Base-by-base conservation (phyloP, 257 asterid genomes). In the Solanum raphanifolium region DNA sequence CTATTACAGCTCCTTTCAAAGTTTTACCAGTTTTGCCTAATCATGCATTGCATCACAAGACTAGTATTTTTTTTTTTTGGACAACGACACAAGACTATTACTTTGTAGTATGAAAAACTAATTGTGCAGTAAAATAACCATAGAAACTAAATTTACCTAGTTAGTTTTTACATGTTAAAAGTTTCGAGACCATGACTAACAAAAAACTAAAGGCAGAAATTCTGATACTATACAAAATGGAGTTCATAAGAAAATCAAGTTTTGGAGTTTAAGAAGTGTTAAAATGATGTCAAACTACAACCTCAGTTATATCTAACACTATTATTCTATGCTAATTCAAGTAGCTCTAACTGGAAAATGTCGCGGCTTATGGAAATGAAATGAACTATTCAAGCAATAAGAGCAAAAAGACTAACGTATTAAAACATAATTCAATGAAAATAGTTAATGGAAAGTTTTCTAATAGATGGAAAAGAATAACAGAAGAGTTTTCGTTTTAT, bases 11-110 rank as follows among this genome's bases (percentile, higher is more conserved):
- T 97, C 98, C 92, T 98, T 91, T 60, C 96, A 92, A 78, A 96
- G 96, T 89, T 96, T 97, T 48, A 98, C 99, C 99, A 96, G 97
- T 89, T 96, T 95, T 41, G 98, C 99, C 99, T 97, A 83, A 12
- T 46, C 89, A 13, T 81, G 90, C 31, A 79, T 43, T 79, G 84
- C 38, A 43, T 79, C 84, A 8, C 38, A 25, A 79, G 25, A 27
- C 36, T 32, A 72, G 20, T 6, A 39, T 21, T 76, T 76, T 13
- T 10, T 10, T 11, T 12, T 25, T 65, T 65, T 25, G 7, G 15
- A 65, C 6, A 65, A 65, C 71, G 13, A 23, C 13, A n/a, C 35
- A 23, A 76, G 36, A 39, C 36, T 34, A 34, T 27, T 7, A 79
- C 25, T 4, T 79, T 43, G n/a, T 41, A 79, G 65, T 43, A 27